These are phyloP conservation scores for Saturnispora mendoncae DNA, from an alignment of 805 yeast species.

Conservation along the genomic window DNA sequence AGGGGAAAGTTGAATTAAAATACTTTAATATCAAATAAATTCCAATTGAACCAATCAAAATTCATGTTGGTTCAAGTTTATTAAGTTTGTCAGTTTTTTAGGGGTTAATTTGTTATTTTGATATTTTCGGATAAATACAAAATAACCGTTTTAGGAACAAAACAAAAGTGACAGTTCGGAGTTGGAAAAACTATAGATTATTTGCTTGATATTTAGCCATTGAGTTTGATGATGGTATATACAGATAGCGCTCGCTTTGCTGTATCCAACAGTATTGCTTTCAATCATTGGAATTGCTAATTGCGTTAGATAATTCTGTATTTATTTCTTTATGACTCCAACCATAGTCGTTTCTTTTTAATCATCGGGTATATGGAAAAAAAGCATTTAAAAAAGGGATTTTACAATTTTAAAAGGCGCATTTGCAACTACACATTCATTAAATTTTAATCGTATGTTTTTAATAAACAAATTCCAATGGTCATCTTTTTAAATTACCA, in stretches of 20 bases:
- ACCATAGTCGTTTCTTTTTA: background rate
- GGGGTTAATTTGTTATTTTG: background rate
- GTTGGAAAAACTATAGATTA: background rate
- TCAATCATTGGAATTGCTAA: no score
- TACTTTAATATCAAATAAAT: background rate
- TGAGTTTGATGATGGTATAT: background rate
- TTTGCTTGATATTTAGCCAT: background rate
- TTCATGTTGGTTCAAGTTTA: no score
- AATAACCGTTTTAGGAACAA: background rate
- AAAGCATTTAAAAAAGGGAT: no score
- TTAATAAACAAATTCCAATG: background rate
- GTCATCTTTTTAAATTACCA: no score
- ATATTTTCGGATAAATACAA: background rate
- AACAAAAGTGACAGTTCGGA: constrained; percentile 1
- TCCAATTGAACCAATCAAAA: no score
- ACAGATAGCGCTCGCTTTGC: no score
- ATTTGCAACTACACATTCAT: no score
- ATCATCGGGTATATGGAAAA: background rate
- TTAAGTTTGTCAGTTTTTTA: no score
- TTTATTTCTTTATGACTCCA: background rate
- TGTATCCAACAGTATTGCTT: no score
- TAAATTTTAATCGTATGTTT: background rate
- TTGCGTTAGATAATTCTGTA: no score
- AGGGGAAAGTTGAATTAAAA: background rate
- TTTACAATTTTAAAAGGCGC: background rate